Base-by-base conservation (phyloP, 2,329 filamentous ascomycete species). In the Diaporthe ampelina region DNA sequence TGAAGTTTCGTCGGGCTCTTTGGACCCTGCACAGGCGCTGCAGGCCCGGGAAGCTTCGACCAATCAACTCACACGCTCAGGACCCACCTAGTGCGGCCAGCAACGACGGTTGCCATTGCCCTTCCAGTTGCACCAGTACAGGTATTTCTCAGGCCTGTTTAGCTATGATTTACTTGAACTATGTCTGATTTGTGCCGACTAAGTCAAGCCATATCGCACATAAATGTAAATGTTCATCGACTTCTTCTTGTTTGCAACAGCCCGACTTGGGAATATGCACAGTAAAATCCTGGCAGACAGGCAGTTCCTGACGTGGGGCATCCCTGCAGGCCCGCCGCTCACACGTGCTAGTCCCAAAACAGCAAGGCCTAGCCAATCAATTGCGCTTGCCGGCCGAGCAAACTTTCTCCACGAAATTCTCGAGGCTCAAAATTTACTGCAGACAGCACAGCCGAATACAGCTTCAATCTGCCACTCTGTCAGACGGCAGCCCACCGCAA, bases 401-500 rank as follows among this genome's bases (percentile, higher is more conserved):
- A 71, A 67, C 68, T 72, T 72, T 70, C 74, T 73, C 52, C 74
- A 71, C 65, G 74, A 76, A 76, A 76, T 76, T 76, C 71, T 76
- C 74, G 40, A 56, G 57, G 50, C 65, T 50, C 45, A 56, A 72
- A 72, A 72, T 72, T 72, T 72, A 52, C 29, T 24, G 37, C 69
- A 54, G 26, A 29, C 45, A 63, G 45, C 70, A 26, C 50, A 40
- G 19, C 35, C 19, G 26, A 58, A 48, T 19, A 68, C 7, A 40
- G 63, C 63, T 57, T 65, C 35, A 65, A 52, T 56, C 59, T 69
- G 54, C 35, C 56, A 54, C 48, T 26, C 45, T 37, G 5, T 29
- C 32, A 57, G 54, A 70, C 58, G 63, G 74, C 75, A 75, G 24
- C 68, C 48, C 70, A 58, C 65, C 67, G 37, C 57, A 54, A 35